phyloP scores from a whole-genome alignment of 305 asterid species.

The Plantago rigida region DNA sequence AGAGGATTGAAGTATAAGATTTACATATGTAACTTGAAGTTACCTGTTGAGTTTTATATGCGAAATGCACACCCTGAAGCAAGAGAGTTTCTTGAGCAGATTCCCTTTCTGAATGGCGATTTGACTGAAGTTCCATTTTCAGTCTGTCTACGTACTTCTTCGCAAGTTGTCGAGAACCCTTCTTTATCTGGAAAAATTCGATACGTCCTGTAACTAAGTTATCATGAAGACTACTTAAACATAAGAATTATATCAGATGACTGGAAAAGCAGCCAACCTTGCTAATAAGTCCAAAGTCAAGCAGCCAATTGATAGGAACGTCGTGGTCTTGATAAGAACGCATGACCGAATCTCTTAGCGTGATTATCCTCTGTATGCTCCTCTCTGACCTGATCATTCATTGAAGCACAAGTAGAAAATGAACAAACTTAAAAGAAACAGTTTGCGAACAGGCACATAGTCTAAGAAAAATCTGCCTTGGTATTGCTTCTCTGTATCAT shows the following conservation, averaged over 20 bases:
- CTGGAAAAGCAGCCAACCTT: not conserved
- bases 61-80: conserved; percentile 22
- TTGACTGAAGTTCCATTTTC: conserved; percentile 7
- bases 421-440: too few relatives aligned
- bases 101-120: conserved; percentile 16
- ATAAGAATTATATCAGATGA: not conserved
- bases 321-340: conserved; percentile 12
- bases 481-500: not conserved
- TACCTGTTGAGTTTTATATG: conserved; percentile 20
- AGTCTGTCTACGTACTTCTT: conserved; percentile 16
- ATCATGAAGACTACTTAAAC: not conserved
- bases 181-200: conserved; percentile 9
- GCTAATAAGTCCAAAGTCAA: conserved; percentile 8
- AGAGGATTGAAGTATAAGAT: not conserved
- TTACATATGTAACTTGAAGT: not conserved
- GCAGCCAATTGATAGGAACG: conserved; percentile 15
- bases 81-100: conserved; percentile 16
- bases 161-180: conserved; percentile 13
- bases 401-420: not conserved
- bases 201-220: not conserved
- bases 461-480: not conserved
- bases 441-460: not conserved
- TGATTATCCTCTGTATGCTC: conserved; percentile 16
- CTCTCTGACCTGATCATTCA: conserved; percentile 8
- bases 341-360: conserved; percentile 12